phyloP scores from a whole-genome alignment of 345 rosid species.

The Citrus hindsii region DNA sequence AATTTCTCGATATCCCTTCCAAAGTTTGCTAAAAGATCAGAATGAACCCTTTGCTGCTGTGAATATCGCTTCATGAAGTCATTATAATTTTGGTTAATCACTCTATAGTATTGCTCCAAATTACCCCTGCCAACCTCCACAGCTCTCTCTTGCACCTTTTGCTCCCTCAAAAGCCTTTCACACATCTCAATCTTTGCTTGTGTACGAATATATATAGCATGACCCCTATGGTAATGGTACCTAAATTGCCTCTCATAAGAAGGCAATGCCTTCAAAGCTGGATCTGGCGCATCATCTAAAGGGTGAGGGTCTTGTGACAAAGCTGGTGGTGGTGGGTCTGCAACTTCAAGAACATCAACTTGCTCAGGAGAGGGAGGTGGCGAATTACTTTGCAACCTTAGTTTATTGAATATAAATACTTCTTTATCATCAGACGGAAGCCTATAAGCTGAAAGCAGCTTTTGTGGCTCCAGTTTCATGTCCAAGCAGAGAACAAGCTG shows the following conservation, averaged over 20 bases:
- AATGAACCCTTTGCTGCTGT: slow-evolving; percentile 69
- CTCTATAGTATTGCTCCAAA: slow-evolving; percentile 77
- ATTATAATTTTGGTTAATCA: slow-evolving; percentile 62
- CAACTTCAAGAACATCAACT: slow-evolving; percentile 46
- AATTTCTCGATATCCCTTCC: slow-evolving; percentile 76
- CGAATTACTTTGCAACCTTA: slow-evolving; percentile 61
- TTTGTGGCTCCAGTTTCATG: slow-evolving; percentile 80
- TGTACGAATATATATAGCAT: slow-evolving; percentile 53
- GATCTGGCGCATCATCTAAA: slow-evolving; percentile 81
- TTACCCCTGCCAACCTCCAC: slow-evolving; percentile 79
- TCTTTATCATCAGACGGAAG: slow-evolving; percentile 72
- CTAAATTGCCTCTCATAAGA: slow-evolving; percentile 85
- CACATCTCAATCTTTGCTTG: slow-evolving; percentile 49
- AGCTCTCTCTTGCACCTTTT: slow-evolving; percentile 89
- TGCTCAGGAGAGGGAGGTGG: slow-evolving; percentile 64
- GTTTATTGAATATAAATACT: slow-evolving; percentile 75
- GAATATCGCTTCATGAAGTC: slow-evolving; percentile 87
- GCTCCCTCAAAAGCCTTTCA: slow-evolving; percentile 73
- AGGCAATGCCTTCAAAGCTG: slow-evolving; percentile 93
- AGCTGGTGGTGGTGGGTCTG: slow-evolving; percentile 53
- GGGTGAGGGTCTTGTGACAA: slow-evolving; percentile 63
- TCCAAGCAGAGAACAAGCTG: slow-evolving; percentile 86
- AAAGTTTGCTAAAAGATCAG: slow-evolving; percentile 66
- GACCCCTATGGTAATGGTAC: slow-evolving; percentile 66
- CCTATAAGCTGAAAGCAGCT: slow-evolving; percentile 62